Evolutionary conservation across 2,329 filamentous ascomycete genomes (phyloP).

Genomic region (Fusarium avenaceum): DNA sequence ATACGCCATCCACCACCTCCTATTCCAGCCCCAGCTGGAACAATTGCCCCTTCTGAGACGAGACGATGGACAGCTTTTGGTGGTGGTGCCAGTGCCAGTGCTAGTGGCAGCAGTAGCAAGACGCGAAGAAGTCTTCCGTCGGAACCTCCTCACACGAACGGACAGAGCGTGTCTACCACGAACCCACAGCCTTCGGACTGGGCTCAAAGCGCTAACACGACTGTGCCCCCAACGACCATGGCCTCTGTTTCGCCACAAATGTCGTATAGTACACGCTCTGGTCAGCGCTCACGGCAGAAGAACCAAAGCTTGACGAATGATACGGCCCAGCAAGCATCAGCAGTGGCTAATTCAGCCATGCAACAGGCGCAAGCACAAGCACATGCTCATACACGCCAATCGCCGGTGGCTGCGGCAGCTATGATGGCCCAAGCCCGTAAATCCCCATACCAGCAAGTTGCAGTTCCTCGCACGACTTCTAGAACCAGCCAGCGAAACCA

Average conservation of each 20-base stretch:
- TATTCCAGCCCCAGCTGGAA: constrained; percentile 26
- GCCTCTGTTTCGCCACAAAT: constrained; percentile 37
- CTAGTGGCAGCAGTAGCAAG: constrained; percentile 5
- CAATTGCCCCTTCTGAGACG: constrained; percentile 31
- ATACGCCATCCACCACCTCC: constrained; percentile 21
- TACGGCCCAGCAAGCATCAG: constrained; percentile 19
- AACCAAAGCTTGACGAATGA: constrained; percentile 26
- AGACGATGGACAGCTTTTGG: constrained; percentile 27
- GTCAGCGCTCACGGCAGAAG: constrained; percentile 13
- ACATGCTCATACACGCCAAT: constrained; percentile 48
- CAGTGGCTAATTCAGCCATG: constrained; percentile 33
- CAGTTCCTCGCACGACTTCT: constrained; percentile 51
- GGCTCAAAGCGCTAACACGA: constrained; percentile 20
- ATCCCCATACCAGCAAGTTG: constrained; percentile 51
- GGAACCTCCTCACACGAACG: constrained; percentile 18
- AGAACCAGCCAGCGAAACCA: constrained; percentile 54
- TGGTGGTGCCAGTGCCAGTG: constrained; percentile 1
- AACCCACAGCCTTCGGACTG: constrained; percentile 37
- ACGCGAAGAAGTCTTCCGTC: constrained; percentile 39
- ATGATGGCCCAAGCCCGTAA: constrained; percentile 50
- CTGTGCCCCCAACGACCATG: constrained; percentile 13
- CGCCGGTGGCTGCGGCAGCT: constrained; percentile 47
- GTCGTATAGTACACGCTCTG: constrained; percentile 14
- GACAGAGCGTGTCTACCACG: constrained; percentile 8
- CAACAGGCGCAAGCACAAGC: constrained; percentile 42